Evolutionary conservation across 139 green algal species (phyloP), one percentile per base, ranked within the genome.

Genomic region (Yamagishiella unicocca): DNA sequence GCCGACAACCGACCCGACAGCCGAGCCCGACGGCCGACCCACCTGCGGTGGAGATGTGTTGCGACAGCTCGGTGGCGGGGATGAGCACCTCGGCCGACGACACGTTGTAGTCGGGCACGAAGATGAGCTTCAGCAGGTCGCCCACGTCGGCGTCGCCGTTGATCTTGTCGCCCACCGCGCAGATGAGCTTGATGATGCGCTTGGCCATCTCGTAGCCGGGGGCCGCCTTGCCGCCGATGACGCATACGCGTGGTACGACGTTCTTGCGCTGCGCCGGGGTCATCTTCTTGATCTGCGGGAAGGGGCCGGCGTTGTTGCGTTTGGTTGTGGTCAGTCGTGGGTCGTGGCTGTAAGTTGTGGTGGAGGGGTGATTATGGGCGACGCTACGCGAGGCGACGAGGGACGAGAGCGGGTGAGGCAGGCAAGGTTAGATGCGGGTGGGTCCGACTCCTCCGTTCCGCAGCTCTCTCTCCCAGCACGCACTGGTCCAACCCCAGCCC

Each of bases 121-220:
- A 99, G 7, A 96, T 92, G 40, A 98, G 91, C 94, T 99, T 99
- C 42, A 99, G 95, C 71, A 98, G 93, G 92, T 99, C 96, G 53
- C 97, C 97, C 74, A 99, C 90, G 21, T 99, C 97, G 0, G 90
- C 85, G 95, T 99, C 98, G 86, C 90, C 93, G 96, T 99, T 99
- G 86, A 99, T 94, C 46, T 92, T 95, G 67, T 96, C 92, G 25
- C 89, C 91, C 1, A 97, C 88, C 2, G 95, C 95, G 83, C 84
- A 87, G n/a, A 95, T 89, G 37, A 99, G 95, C 87, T 96, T 94
- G 79, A 99, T 98, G 92, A 99, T 99, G 90, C 97, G 95, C 97
- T 99, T 99, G 75, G 98, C 98, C 95, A 98, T 97, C 85, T 97
- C 94, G 91, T 99, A 99, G 38, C 96, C 98, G 4, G 98, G 96